Percentiles rank a stretch among this genome's conserved stretches.
Conservation (phyloP, 306 rosid genomes). For the Vachellia collinsii region DNA sequence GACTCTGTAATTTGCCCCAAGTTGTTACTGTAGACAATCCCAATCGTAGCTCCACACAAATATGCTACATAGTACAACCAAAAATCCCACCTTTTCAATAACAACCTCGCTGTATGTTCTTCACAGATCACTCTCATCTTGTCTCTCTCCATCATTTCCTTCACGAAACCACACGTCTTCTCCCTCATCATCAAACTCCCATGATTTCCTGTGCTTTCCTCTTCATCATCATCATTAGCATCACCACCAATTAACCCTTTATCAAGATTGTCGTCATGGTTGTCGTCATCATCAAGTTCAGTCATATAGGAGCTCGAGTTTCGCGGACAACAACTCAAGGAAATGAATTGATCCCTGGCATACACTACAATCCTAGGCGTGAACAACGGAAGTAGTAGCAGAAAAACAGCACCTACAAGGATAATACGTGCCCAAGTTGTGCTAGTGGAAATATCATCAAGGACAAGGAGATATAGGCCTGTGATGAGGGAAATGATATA, state of each 20-base stretch:
- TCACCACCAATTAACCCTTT: constrained; percentile 45
- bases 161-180: constrained; percentile 39
- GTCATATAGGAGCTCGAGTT: constrained; percentile 8
- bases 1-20: constrained; percentile 85
- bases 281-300: constrained; percentile 8
- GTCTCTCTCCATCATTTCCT: constrained; percentile 51
- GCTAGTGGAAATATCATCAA: constrained; percentile 46
- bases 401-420: constrained; percentile 60
- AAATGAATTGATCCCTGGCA: constrained; percentile 28
- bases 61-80: constrained; percentile 80
- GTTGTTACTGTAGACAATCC: constrained; percentile 84
- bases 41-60: constrained; percentile 82
- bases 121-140: constrained; percentile 54
- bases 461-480: constrained; percentile 72
- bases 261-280: constrained; percentile 44
- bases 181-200: constrained; percentile 18
- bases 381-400: constrained; percentile 54
- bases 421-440: constrained; percentile 43
- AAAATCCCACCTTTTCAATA: constrained; percentile 63
- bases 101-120: constrained; percentile 58
- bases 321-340: constrained; percentile 18
- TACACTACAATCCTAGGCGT: constrained; percentile 47
- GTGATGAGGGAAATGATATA: constrained; percentile 66
- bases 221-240: neutral
- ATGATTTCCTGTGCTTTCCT: constrained; percentile 1